Conservation (phyloP, 805 yeast species). For the Saturnispora serradocipensis region DNA sequence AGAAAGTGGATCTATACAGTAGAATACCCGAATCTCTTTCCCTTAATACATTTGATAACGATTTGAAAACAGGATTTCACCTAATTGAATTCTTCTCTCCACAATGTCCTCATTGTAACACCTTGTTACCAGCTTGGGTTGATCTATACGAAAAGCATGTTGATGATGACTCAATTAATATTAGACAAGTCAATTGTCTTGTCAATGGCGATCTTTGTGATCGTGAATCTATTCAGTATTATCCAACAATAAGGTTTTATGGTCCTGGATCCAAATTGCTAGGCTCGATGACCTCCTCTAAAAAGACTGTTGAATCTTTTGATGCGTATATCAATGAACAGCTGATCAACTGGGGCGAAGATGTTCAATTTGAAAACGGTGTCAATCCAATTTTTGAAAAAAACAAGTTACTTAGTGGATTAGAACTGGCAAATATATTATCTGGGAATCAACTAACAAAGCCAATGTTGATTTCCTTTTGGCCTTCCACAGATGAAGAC, state of each 20-base stretch:
- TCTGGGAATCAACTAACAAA: constrained; percentile 36
- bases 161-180: constrained; percentile 29
- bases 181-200: constrained; percentile 73
- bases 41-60: constrained; percentile 39
- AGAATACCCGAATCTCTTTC: constrained; percentile 44
- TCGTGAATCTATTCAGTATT: constrained; percentile 51
- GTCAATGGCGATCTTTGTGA: constrained; percentile 80
- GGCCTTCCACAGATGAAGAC: constrained; percentile 47
- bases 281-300: constrained; percentile 33
- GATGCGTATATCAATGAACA: constrained; percentile 46
- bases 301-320: constrained; percentile 41
- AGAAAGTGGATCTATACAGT: constrained; percentile 6
- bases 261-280: constrained; percentile 39
- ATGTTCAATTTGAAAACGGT: constrained; percentile 31
- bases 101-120: constrained; percentile 73
- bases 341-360: constrained; percentile 32
- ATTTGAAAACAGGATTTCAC: constrained; percentile 47
- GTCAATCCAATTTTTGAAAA: constrained; percentile 22
- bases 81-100: constrained; percentile 89
- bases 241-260: constrained; percentile 66
- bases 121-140: constrained; percentile 78
- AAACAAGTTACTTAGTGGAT: constrained; percentile 17
- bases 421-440: constrained; percentile 37
- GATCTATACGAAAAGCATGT: constrained; percentile 45
- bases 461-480: constrained; percentile 55